Base-by-base conservation (phyloP, 192 early-diverging fungal genomes). In the Coemansia erecta region DNA sequence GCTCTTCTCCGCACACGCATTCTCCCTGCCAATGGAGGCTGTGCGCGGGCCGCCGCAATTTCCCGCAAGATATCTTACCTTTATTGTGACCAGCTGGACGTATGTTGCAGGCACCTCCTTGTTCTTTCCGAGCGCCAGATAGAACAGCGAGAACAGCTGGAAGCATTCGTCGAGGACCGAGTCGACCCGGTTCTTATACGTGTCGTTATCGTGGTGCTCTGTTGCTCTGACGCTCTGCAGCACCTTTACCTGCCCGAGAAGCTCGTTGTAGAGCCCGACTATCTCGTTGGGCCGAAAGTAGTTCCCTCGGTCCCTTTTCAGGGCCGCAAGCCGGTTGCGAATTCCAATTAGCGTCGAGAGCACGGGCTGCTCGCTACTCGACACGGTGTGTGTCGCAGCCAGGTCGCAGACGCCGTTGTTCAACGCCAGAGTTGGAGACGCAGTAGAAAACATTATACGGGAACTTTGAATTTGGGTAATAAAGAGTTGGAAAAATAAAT, bases 71-170 rank as follows among this genome's bases (percentile, higher is more conserved):
- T 6, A 10, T 4, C 48, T 33, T 70, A 77, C 73, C 80, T 89
- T 89, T 47, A 91, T 85, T 5, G 89, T 89, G 0, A 86, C 82
- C 44, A 91, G 73, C 56, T 91, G 89, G 0, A 85, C 89, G 66
- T 91, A 89, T 1, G 85, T 85, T 12, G 89, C 89, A 8, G 89
- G 87, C 54, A 86, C 83, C 64, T 91, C 89, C 53, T 84, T 83
- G 63, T 85, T 89, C 60, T 87, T 89, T 35, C 89, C 89, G 46
- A 89, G 64, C 19, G 84, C 85, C 78, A 91, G 80, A 62, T 87
- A 91, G 61, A 89, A 91, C 48, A 91, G 65, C 23, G 89, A 91
- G 28, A 91, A 83, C 35, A 91, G 75, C 28, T 87, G 83, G 81
- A 87, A 87, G 51, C 87, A 84, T 42, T 91, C 89, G 49, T 91